Base-by-base conservation (phyloP, 805 yeast species). In the Yueomyces sp. region DNA sequence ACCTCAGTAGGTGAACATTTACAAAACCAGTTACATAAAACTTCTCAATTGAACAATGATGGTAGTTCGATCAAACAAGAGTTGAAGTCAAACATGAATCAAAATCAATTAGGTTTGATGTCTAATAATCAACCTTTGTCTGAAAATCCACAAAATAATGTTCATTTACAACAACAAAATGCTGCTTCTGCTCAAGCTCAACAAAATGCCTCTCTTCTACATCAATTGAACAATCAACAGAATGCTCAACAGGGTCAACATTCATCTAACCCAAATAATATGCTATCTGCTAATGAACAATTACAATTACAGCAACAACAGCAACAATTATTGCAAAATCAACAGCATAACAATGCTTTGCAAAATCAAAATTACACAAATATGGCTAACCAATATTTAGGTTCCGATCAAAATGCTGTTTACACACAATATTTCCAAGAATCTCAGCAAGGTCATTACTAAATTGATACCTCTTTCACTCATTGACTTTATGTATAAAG, bases 371-470 rank as follows among this genome's bases (percentile, higher is more conserved):
- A 52, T 47, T 47, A 37, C 44, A 50, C 7, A 50, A 50, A 38
- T 44, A 54, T 5, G 47, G 52, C 7, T 45, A 51, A 19, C 47
- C 49, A 12, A 26, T 74, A 72, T 50, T 62, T 72, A 48, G 74
- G 72, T 52, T 73, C 74, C 42, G 77, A 74, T 42, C 73, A 69
- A 49, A 67, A 70, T 45, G 72, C 72, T 49, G 81, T 76, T 43
- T 77, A 78, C 52, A 79, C 77, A 60, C 81, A 76, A 51, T 79
- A 77, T 60, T 76, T 79, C 55, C 70, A 73, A 50, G 74, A 72
- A 58, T 69, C 73, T 45, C 81, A 74, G 58, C 81, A 74, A 59
- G 73, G 72, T 53, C 80, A 76, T 57, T 74, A 64, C 48, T 65
- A 48, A 54, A 38, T 30, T 34, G 37, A 9, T 19, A 34, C 9